Percentiles rank a stretch among this genome's conserved stretches.
Evolutionary conservation across 2,329 filamentous ascomycete genomes (phyloP).

Genomic region (Colletotrichum spinosum): DNA sequence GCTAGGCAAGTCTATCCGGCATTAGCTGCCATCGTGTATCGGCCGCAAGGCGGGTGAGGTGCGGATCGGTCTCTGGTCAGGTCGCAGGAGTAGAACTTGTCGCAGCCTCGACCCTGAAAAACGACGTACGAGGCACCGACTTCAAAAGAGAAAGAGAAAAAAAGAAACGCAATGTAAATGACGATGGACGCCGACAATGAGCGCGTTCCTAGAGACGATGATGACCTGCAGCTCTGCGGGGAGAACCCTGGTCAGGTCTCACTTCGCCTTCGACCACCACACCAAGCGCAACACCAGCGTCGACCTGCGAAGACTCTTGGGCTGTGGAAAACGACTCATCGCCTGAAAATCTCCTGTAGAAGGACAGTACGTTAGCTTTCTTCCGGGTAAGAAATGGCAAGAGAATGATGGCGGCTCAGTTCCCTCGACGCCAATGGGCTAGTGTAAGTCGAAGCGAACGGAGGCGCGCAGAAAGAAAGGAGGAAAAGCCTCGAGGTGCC

Average conservation of each 20-base stretch:
- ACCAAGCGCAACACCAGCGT: conserved; percentile 38
- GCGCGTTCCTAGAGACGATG: conserved; percentile 35
- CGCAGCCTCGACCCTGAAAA: conserved; percentile 29
- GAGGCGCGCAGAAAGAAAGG: conserved; percentile 21
- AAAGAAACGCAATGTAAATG: conserved; percentile 36
- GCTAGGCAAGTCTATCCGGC: conserved; percentile 37
- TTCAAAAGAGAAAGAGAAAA: conserved; percentile 12
- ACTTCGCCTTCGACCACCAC: conserved; percentile 38
- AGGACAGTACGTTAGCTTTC: conserved; percentile 26
- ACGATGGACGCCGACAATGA: conserved; percentile 34
- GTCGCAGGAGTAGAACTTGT: conserved; percentile 31
- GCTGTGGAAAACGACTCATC: conserved; percentile 37
- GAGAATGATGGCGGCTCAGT: background rate
- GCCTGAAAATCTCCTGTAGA: conserved; percentile 38
- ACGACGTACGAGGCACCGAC: conserved; percentile 24
- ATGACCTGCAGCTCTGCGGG: conserved; percentile 35
- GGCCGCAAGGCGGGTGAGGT: conserved; percentile 35
- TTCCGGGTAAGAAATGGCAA: conserved; percentile 5
- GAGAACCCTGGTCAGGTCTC: conserved; percentile 24
- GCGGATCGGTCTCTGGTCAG: conserved; percentile 35
- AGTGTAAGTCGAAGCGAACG: too few relatives aligned
- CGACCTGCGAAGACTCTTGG: conserved; percentile 32
- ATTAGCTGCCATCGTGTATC: conserved; percentile 38
- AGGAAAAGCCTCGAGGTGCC: background rate
- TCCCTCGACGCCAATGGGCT: background rate